Evolutionary conservation across 257 asterid genomes (phyloP), one percentile per base, ranked within the genome.

Genomic region (Solanum medicagineum): DNA sequence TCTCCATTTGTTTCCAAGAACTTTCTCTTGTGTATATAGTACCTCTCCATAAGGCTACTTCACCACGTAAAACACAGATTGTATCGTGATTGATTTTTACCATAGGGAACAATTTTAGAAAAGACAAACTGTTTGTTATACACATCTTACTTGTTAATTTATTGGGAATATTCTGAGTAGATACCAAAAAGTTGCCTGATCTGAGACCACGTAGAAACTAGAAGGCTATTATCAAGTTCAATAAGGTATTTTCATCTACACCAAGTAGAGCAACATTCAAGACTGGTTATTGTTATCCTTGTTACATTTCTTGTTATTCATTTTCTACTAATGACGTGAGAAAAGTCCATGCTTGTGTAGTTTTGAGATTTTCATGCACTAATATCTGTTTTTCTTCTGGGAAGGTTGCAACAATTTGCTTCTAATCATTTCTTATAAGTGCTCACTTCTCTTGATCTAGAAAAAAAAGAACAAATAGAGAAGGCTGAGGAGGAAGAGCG

Each of bases 401-500:
- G 63, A 53, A 51, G 83, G 24, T 26, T 19, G 29, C 70, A 19
- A 74, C 62, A 57, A 32, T 74, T 44, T 70, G 8, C 65, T 63
- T 70, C 62, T 36, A 53, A 24, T 53, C 29, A 26, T 68, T 42
- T 83, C 47, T 75, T 5, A 14, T 75, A 24, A 5, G 22, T 24
- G 40, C 40, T 75, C 22, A 26, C 49, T 79, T 85, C 51, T 74
- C 80, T 66, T 87, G 84, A 45, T 90, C 53, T 89, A 96, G 99
- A 90, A 68, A 93, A 87, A 87, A 96, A 96, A 93, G 98, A 94
- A 89, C 94, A 88, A 90, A 94, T 96, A 83, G 99, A 96, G 74
- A 92, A 89, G 90, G 98, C 96, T 47, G 99, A 96, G 92, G 99
- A 94, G 87, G 92, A 93, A 84, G 98, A 96, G 68, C 91, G 98